Percentiles rank a stretch among this genome's conserved stretches.
These are phyloP conservation scores for Trichosporon coremiiforme DNA, from an alignment of 1,284 basidiomycete genomes.

Conservation along the genomic window DNA sequence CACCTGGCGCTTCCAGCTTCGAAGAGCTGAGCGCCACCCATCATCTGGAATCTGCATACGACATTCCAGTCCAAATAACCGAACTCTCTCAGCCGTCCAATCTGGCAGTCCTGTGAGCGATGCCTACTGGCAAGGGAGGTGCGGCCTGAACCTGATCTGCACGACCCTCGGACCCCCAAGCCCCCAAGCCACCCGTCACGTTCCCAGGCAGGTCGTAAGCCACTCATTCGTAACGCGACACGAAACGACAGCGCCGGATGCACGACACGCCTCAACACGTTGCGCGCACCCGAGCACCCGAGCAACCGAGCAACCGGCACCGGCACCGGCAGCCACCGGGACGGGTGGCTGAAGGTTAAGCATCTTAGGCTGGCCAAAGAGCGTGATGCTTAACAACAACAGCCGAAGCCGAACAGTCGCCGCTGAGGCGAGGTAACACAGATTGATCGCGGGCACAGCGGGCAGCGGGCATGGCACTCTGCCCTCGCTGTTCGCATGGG, in stretches of 20 bases:
- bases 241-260: neutral
- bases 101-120: too few species aligned
- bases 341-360: neutral
- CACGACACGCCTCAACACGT: too few species aligned
- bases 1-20: too few species aligned
- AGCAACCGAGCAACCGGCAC: neutral
- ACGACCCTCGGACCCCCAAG: neutral
- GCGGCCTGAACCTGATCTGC: neutral
- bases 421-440: neutral
- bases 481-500: neutral
- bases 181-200: too few species aligned
- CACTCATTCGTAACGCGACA: neutral
- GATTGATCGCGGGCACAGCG: neutral
- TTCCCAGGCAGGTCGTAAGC: neutral
- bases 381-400: neutral
- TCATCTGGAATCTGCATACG: too few species aligned
- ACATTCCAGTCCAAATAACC: too few species aligned
- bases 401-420: neutral
- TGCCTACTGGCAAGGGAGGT: neutral
- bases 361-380: neutral
- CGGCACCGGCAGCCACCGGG: neutral
- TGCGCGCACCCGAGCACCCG: too few species aligned
- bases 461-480: neutral
- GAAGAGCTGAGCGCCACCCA: too few species aligned
- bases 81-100: too few species aligned